These are phyloP conservation scores for Curvularia eragrostidis DNA, from an alignment of 2,329 filamentous ascomycete genomes.

Conservation along the genomic window DNA sequence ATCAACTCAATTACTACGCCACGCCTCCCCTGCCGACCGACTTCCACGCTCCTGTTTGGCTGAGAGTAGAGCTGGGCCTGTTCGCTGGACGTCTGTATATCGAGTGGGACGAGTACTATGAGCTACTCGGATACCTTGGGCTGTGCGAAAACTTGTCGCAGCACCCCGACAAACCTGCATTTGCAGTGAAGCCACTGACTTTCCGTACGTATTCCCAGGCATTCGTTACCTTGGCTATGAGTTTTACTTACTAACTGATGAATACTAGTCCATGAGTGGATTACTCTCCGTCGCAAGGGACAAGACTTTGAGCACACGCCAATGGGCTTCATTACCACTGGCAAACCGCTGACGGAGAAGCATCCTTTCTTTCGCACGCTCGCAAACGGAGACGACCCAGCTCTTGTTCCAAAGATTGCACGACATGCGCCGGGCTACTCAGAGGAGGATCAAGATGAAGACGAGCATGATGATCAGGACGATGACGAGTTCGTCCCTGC, in stretches of 20 bases:
- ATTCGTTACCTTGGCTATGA: slow-evolving; percentile 41
- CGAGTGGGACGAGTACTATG: slow-evolving; percentile 55
- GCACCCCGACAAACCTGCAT: slow-evolving; percentile 16
- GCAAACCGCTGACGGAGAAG: slow-evolving; percentile 55
- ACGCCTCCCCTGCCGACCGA: slow-evolving; percentile 56
- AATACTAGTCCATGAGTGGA: slow-evolving; percentile 60
- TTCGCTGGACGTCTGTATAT: slow-evolving; percentile 68
- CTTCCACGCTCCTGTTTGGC: slow-evolving; percentile 59
- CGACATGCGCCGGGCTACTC: slow-evolving; percentile 12
- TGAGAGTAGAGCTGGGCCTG: slow-evolving; percentile 66
- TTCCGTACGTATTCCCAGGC: slow-evolving; percentile 29
- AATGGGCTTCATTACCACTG: slow-evolving; percentile 64
- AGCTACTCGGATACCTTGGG: slow-evolving; percentile 37
- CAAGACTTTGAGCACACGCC: slow-evolving; percentile 66
- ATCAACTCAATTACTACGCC: slow-evolving; percentile 60
- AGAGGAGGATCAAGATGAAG: slow-evolving; percentile 10
- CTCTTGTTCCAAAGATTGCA: slow-evolving; percentile 20
- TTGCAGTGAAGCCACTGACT: slow-evolving; percentile 36
- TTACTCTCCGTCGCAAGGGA: slow-evolving; percentile 60
- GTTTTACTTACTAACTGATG: slow-evolving; percentile 20
- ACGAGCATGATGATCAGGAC: slow-evolving; percentile 20
- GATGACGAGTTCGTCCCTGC: slow-evolving; percentile 24
- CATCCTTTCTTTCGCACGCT: slow-evolving; percentile 61
- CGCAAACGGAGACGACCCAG: slow-evolving; percentile 9
- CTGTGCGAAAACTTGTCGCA: slow-evolving; percentile 12